phyloP scores from a whole-genome alignment of 306 rosid species.

The Notholithocarpus densiflorus region DNA sequence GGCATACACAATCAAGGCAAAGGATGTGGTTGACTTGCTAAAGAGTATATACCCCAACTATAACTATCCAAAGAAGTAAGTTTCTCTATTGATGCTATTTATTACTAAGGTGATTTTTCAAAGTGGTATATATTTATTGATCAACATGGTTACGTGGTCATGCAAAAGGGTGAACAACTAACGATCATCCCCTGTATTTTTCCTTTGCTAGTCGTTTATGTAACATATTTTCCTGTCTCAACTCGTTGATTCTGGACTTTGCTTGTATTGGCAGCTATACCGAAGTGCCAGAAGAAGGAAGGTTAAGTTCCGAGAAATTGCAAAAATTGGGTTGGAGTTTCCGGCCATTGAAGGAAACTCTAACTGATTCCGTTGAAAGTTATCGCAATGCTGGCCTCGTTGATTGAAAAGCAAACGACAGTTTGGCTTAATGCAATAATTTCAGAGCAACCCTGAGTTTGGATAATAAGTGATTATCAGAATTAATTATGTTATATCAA shows the following conservation, averaged over 20 bases:
- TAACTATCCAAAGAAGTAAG: slow-evolving; percentile 62
- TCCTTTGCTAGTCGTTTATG: neutral
- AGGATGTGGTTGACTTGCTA: slow-evolving; percentile 52
- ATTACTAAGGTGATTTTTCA: neutral
- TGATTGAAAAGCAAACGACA: neutral
- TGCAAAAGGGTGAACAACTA: neutral
- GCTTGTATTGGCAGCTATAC: slow-evolving; percentile 29
- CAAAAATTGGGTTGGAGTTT: slow-evolving; percentile 54
- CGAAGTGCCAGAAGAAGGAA: slow-evolving; percentile 23
- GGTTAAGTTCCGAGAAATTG: slow-evolving; percentile 48
- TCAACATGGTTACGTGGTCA: neutral
- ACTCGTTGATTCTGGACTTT: neutral
- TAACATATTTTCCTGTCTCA: neutral
- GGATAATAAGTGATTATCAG: too few relatives aligned
- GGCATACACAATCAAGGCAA: slow-evolving; percentile 23
- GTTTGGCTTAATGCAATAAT: neutral
- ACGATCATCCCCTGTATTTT: too few relatives aligned
- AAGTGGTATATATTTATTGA: neutral
- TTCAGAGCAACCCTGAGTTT: too few relatives aligned
- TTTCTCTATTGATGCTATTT: neutral
- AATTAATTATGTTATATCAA: too few relatives aligned
- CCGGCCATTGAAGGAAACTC: slow-evolving; percentile 55
- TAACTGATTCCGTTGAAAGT: slow-evolving; percentile 55
- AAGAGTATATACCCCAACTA: slow-evolving; percentile 50
- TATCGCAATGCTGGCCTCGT: slow-evolving; percentile 32